Conservation (phyloP, 768 basidiomycete genomes). For the Cyclocybe cylindracea region DNA sequence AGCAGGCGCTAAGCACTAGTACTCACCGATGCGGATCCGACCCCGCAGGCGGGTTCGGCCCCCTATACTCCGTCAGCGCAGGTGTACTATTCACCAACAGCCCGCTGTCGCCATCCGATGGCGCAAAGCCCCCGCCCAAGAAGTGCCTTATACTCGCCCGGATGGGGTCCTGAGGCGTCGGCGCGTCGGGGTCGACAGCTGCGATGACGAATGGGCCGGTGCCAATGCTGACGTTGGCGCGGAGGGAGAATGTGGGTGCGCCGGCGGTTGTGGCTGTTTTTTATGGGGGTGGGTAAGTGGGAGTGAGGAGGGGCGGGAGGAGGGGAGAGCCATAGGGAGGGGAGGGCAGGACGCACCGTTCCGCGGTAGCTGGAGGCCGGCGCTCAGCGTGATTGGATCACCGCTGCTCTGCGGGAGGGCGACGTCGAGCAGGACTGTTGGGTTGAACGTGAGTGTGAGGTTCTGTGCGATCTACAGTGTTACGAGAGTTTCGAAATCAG, state of each 20-base stretch:
- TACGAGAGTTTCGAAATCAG: background rate
- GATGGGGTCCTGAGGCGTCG: conserved; percentile 47
- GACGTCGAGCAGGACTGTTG: conserved; percentile 34
- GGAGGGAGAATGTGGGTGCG: conserved; percentile 34
- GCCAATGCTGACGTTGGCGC: conserved; percentile 17
- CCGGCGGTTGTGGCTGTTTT: conserved; percentile 21
- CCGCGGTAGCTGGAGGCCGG: conserved; percentile 34
- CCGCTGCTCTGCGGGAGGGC: conserved; percentile 31
- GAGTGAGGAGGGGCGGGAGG: background rate
- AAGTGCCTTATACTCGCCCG: conserved; percentile 49
- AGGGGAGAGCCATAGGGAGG: too few species aligned
- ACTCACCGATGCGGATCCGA: conserved; percentile 45
- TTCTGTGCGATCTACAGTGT: conserved; percentile 31
- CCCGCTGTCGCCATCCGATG: background rate
- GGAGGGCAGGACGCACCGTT: conserved; percentile 25
- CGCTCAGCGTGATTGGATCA: conserved; percentile 31
- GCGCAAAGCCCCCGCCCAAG: conserved; percentile 42
- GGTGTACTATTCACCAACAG: conserved; percentile 39
- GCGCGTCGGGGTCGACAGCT: conserved; percentile 50
- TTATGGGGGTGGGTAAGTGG: background rate
- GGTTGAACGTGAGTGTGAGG: conserved; percentile 33
- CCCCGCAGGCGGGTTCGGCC: conserved; percentile 42
- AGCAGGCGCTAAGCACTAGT: too few species aligned
- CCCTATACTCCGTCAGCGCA: conserved; percentile 40
- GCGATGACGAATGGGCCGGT: conserved; percentile 48